Conservation (phyloP, 2,329 filamentous ascomycete genomes). For the Sclerotiophoma versabilis region DNA sequence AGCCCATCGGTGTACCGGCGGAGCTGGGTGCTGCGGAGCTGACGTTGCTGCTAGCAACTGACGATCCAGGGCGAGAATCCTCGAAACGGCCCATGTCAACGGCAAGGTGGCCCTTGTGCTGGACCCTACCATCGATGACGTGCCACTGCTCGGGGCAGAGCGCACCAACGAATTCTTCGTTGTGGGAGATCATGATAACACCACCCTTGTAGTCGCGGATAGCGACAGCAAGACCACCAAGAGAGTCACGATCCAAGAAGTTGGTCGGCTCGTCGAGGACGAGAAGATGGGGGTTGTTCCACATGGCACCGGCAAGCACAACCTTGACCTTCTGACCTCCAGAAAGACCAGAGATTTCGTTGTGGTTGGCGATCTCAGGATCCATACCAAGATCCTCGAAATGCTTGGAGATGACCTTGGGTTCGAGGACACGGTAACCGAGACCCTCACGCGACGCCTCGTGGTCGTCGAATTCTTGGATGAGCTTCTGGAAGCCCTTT, state of each 20-base stretch:
- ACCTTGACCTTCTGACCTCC: constrained; percentile 99
- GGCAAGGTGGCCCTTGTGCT: constrained; percentile 79
- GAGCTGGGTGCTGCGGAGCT: constrained; percentile 50
- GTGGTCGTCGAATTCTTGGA: constrained; percentile 98
- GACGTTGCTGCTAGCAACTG: constrained; percentile 57
- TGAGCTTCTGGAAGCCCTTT: constrained; percentile 87
- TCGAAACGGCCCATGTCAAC: constrained; percentile 85
- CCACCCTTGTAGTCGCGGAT: constrained; percentile 98
- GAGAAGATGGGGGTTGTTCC: constrained; percentile 97
- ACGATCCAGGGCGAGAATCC: constrained; percentile 72
- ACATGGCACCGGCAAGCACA: constrained; percentile 94
- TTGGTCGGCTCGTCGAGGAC: constrained; percentile 99
- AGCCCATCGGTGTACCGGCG: constrained; percentile 72
- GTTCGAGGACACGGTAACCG: constrained; percentile 91
- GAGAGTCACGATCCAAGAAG: constrained; percentile 97
- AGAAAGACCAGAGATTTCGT: constrained; percentile 93
- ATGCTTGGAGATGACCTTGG: constrained; percentile 94
- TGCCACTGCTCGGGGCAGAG: constrained; percentile 97
- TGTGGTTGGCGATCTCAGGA: constrained; percentile 98
- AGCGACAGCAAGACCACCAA: constrained; percentile 94
- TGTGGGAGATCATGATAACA: constrained; percentile 99
- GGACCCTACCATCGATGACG: constrained; percentile 85
- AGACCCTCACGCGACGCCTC: constrained; percentile 98
- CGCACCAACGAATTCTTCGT: constrained; percentile 97
- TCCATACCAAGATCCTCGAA: constrained; percentile 97